Base-by-base conservation (phyloP, 148 eudicot species). In the Nepenthes mirabilis region DNA sequence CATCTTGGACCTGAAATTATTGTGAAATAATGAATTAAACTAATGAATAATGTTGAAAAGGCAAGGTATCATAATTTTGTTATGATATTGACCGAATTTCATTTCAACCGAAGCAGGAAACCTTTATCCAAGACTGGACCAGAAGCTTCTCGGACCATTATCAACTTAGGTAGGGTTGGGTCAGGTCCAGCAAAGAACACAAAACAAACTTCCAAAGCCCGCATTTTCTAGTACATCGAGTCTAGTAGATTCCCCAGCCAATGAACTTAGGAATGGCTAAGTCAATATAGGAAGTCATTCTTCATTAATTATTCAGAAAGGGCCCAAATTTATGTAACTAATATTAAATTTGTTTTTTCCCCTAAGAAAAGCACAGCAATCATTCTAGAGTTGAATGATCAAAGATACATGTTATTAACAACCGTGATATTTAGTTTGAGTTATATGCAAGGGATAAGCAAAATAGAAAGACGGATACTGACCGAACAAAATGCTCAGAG, bases 401-500 rank as follows among this genome's bases (percentile, higher is more conserved):
- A 40, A 40, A 40, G 53, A 12, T 5, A 50, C 53, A 50, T 50
- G 23, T n/a, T 52, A 23, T 23, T 23, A 23, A 2, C 55, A 52
- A 52, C 14, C 14, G 1, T 40, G 1, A 40, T 40, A 40, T 3
- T 40, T 3, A 3, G 45, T 8, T 40, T 40, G 6, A 40, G 45
- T 8, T 40, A 8, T 23, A 23, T 40, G 1, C 45, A 40, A 40
- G 45, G 8, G 8, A 40, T 40, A 40, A 40, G 6, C 52, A 49
- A 2, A 49, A 49, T 10, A 11, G 13, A 11, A 2, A 49, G 52
- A 23, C 0, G 23, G 23, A 5, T 2, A 57, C 70, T 56, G 13
- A 91, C 97, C 90, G 85, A 62, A 91, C 86, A 75, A 83, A 85
- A 57, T 85, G 75, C 72, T 91, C 96, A 5, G 96, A 88, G 63